Conservation (phyloP, 2,329 filamentous ascomycete species). For the Diaporthe sp. region DNA sequence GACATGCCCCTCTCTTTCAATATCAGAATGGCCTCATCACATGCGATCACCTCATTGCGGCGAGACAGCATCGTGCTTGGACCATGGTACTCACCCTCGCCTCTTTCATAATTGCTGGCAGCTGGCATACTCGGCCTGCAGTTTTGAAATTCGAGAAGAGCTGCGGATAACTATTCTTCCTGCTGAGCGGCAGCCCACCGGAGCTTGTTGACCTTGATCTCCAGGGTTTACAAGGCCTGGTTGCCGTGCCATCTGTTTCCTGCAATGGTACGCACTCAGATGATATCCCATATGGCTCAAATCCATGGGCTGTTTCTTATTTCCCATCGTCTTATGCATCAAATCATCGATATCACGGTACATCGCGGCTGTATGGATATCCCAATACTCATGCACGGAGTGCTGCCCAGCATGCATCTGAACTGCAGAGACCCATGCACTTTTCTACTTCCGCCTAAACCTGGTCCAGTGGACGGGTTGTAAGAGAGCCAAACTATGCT, state of each 20-base stretch:
- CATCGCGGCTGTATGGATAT: background rate
- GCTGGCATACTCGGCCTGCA: background rate
- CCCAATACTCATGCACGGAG: background rate
- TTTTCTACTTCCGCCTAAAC: slow-evolving; percentile 14
- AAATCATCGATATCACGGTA: background rate
- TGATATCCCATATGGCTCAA: background rate
- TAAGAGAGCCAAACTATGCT: slow-evolving; percentile 20
- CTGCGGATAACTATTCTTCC: background rate
- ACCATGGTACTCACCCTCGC: background rate
- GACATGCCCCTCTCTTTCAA: background rate
- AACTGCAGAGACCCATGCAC: slow-evolving; percentile 9
- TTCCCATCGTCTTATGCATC: background rate
- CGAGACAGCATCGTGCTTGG: background rate
- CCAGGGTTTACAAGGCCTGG: background rate
- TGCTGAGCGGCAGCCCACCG: background rate
- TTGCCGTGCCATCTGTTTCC: background rate
- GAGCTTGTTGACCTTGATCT: background rate
- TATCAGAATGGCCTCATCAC: background rate
- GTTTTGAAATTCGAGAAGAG: background rate
- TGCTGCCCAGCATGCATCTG: slow-evolving; percentile 2
- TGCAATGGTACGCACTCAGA: background rate
- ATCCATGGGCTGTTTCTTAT: background rate
- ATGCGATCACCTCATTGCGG: slow-evolving; percentile 3
- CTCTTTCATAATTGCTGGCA: background rate
- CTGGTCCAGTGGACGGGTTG: slow-evolving; percentile 18